Conservation (phyloP, 768 basidiomycete genomes). For the Russula emetica region DNA sequence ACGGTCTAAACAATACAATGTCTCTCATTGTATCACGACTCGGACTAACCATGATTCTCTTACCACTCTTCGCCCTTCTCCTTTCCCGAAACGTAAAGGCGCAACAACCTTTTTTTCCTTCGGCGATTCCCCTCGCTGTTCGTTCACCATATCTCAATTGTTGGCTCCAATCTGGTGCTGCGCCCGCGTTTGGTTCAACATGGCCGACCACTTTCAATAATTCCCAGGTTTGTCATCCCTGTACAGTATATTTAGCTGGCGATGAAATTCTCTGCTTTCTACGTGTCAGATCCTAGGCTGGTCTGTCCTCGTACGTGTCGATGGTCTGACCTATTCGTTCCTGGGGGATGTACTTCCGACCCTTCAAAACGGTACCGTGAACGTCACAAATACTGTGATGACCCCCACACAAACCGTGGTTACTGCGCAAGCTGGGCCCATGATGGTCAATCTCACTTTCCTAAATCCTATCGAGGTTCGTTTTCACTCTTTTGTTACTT, state of each 20-base stretch:
- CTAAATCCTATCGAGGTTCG: slow-evolving; percentile 40
- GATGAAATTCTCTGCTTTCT: background rate
- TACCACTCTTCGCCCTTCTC: background rate
- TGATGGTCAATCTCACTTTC: slow-evolving; percentile 39
- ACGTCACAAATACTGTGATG: slow-evolving; percentile 30
- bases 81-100: background rate
- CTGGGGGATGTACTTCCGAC: slow-evolving; percentile 12
- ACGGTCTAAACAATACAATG: background rate
- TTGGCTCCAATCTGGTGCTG: slow-evolving; percentile 25
- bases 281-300: slow-evolving; percentile 16
- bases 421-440: slow-evolving; percentile 35
- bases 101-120: slow-evolving; percentile 27
- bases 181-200: slow-evolving; percentile 4
- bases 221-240: background rate
- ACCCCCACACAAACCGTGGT: slow-evolving; percentile 39
- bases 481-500: background rate
- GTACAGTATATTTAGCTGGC: background rate
- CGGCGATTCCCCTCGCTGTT: slow-evolving; percentile 31
- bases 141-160: slow-evolving; percentile 32
- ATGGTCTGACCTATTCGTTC: slow-evolving; percentile 26
- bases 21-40: background rate
- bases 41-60: background rate
- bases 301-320: slow-evolving; percentile 17
- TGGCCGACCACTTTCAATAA: slow-evolving; percentile 27
- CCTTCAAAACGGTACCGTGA: slow-evolving; percentile 20